Percentiles rank a stretch among this genome's conserved stretches.
These are phyloP conservation scores for Penicillium sp. DNA, from an alignment of 2,329 filamentous ascomycete genomes.

Conservation along the genomic window DNA sequence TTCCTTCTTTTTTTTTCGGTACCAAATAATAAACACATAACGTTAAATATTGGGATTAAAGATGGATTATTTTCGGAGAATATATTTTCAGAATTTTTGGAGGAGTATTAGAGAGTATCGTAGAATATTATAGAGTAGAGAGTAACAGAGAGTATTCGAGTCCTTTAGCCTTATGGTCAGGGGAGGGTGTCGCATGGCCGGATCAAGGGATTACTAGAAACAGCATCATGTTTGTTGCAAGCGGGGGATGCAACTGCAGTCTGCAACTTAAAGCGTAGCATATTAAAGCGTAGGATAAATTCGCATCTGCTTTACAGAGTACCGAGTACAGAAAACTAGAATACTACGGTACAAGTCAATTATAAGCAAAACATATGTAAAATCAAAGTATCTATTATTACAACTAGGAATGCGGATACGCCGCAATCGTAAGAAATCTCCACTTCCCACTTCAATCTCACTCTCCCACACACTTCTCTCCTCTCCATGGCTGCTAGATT, in stretches of 20 bases:
- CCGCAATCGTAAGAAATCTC: constrained; percentile 25
- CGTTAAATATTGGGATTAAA: not conserved
- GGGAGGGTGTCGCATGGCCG: not conserved
- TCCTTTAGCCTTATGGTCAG: not conserved
- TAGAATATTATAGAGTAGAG: not conserved
- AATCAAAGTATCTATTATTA: constrained; percentile 6
- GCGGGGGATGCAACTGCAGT: constrained; percentile 3
- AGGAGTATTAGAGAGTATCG: not conserved
- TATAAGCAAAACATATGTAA: no score
- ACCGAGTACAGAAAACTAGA: no score
- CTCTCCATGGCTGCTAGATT: constrained; percentile 30
- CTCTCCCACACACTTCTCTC: constrained; percentile 23
- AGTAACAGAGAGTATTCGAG: not conserved
- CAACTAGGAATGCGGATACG: constrained; percentile 14
- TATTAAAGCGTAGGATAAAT: not conserved
- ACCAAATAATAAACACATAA: not conserved
- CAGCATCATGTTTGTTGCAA: constrained; percentile 1
- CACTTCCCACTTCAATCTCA: constrained; percentile 28
- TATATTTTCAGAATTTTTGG: not conserved
- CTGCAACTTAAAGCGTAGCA: constrained; percentile 1
- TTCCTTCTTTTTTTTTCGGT: not conserved
- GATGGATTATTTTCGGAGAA: not conserved
- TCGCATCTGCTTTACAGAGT: no score
- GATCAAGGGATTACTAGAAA: constrained; percentile 8
- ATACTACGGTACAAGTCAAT: not conserved